Conservation (phyloP, 2,329 filamentous ascomycete species). For the Akanthomyces dipterigenus region DNA sequence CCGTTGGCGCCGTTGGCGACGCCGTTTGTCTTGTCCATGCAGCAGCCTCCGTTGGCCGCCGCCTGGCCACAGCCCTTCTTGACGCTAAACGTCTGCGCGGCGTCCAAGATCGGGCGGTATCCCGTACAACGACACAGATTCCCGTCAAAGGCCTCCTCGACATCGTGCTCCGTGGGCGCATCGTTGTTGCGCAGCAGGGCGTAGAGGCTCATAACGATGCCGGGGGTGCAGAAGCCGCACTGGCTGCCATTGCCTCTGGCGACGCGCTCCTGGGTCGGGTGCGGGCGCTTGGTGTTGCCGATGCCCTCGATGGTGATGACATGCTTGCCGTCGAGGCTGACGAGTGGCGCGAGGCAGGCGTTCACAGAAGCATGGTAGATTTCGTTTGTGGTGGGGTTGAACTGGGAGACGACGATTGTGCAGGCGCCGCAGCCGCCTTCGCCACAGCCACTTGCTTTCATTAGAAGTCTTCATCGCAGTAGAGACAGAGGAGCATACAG, state of each 20-base stretch:
- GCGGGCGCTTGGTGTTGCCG: conserved; percentile 76
- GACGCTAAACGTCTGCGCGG: conserved; percentile 79
- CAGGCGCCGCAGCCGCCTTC: conserved; percentile 96
- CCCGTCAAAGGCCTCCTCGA: conserved; percentile 96
- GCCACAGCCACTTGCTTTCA: conserved; percentile 62
- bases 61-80: conserved; percentile 37
- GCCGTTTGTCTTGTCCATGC: conserved; percentile 23
- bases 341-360: conserved; percentile 86
- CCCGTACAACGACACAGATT: conserved; percentile 95
- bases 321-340: conserved; percentile 94
- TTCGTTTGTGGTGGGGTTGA: conserved; percentile 83
- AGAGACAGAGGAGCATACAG: conserved; percentile 43
- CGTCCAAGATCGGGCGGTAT: conserved; percentile 88
- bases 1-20: not conserved
- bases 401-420: conserved; percentile 89
- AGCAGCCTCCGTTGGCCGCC: conserved; percentile 1
- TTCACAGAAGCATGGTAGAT: conserved; percentile 97
- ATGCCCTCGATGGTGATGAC: conserved; percentile 97
- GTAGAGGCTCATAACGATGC: conserved; percentile 97
- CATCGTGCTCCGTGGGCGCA: conserved; percentile 68
- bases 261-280: conserved; percentile 85
- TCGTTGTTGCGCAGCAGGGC: conserved; percentile 82
- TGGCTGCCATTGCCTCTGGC: conserved; percentile 89
- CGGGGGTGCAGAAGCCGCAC: conserved; percentile 90
- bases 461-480: not conserved